Conservation (phyloP, 2,329 filamentous ascomycete species). For the Aspergillus aculeatus region DNA sequence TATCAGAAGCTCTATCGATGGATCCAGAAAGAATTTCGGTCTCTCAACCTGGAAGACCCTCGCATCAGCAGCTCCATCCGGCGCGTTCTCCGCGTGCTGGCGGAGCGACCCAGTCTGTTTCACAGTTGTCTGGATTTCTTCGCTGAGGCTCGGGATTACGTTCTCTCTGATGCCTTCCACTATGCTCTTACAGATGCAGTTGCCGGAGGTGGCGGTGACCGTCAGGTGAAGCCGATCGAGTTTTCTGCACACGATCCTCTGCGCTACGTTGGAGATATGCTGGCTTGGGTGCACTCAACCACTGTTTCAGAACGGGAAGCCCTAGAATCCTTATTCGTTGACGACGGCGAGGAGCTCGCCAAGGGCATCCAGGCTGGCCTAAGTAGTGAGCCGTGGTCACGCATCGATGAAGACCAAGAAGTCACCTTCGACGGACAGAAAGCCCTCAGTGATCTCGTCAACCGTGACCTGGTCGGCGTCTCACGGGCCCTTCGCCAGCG, state of each 20-base stretch:
- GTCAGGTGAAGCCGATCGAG: conserved; percentile 82
- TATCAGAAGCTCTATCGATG: conserved; percentile 96
- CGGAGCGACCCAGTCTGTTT: conserved; percentile 85
- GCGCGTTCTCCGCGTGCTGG: conserved; percentile 78
- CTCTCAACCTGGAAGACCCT: conserved; percentile 87
- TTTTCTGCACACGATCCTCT: conserved; percentile 87
- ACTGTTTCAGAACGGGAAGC: conserved; percentile 92
- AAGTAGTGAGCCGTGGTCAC: conserved; percentile 80
- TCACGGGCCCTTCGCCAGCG: conserved; percentile 82
- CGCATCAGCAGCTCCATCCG: conserved; percentile 85
- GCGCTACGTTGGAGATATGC: conserved; percentile 93
- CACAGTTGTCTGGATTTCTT: conserved; percentile 93
- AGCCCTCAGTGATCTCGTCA: conserved; percentile 81
- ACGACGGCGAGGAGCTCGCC: conserved; percentile 83
- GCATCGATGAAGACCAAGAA: conserved; percentile 58
- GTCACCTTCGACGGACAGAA: conserved; percentile 73
- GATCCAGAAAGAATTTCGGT: conserved; percentile 91
- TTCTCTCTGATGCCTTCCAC: conserved; percentile 86
- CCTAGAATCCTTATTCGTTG: conserved; percentile 85
- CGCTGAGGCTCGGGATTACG: conserved; percentile 81
- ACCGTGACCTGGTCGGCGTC: conserved; percentile 78
- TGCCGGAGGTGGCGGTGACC: conserved; percentile 58
- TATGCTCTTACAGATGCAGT: conserved; percentile 75
- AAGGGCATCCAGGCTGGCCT: conserved; percentile 76
- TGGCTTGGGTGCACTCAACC: conserved; percentile 93